Conservation (phyloP, 306 rosid species). For the Sicyos baderoa region DNA sequence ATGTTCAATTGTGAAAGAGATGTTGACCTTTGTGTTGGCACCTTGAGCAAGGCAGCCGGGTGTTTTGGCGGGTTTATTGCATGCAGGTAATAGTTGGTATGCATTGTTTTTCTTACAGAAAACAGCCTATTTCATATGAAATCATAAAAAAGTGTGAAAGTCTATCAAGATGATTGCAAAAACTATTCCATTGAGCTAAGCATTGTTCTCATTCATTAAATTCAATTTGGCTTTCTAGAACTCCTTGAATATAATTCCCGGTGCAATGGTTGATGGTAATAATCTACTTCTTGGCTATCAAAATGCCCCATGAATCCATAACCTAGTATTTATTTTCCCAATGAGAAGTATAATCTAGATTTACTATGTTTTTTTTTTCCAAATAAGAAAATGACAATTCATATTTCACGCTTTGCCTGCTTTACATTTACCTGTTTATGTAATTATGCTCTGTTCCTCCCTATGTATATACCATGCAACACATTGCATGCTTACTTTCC, state of each 20-base stretch:
- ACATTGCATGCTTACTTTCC: conserved; percentile 6
- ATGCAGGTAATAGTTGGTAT: conserved; percentile 57
- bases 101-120: background rate
- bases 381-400: background rate
- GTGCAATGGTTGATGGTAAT: background rate
- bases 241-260: too few species aligned
- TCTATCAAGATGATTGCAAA: background rate
- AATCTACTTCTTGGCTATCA: background rate
- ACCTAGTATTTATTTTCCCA: background rate
- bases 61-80: conserved; percentile 98
- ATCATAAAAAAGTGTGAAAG: background rate
- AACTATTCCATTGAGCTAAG: background rate
- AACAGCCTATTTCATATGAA: background rate
- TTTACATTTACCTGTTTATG: conserved; percentile 5
- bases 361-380: background rate
- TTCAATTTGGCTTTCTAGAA: background rate
- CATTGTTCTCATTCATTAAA: background rate
- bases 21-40: conserved; percentile 79
- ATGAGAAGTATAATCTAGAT: background rate
- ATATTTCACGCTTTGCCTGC: background rate
- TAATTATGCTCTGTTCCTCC: conserved; percentile 7
- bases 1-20: conserved; percentile 69
- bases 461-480: conserved; percentile 5
- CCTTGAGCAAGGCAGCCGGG: conserved; percentile 92
- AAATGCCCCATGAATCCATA: background rate